Conservation (phyloP, 176 grass and related monocot species). For the Lolium rigidum region DNA sequence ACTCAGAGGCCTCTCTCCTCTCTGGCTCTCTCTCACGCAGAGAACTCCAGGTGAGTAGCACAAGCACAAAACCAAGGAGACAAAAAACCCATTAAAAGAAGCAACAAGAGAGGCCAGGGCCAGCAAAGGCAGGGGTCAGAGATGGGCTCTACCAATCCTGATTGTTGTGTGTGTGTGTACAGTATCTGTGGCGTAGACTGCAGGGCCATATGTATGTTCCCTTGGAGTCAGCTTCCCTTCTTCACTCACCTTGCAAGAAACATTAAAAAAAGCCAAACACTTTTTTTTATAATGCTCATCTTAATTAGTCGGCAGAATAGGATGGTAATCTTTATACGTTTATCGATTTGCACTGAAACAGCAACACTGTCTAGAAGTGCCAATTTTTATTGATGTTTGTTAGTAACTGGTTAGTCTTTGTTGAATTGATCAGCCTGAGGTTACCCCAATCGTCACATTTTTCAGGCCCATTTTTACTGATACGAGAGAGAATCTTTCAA, state of each 20-base stretch:
- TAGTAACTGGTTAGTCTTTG: not conserved
- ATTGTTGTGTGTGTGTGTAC: conserved; percentile 42
- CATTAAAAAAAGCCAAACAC: not conserved
- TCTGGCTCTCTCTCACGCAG: not conserved
- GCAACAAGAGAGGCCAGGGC: conserved; percentile 38
- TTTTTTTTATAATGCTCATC: conserved; percentile 16
- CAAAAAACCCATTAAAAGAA: conserved; percentile 59
- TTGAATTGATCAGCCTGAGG: not conserved
- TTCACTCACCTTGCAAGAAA: conserved; percentile 48
- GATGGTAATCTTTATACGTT: not conserved
- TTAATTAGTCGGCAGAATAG: not conserved
- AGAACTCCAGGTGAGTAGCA: conserved; percentile 39
- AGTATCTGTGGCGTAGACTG: conserved; percentile 21
- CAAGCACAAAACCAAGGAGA: conserved; percentile 54
- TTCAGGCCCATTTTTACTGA: not conserved
- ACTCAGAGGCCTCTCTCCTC: conserved; percentile 19
- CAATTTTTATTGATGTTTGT: not conserved
- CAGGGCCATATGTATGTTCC: conserved; percentile 36
- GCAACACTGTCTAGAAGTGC: not conserved
- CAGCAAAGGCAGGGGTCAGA: conserved; percentile 60
- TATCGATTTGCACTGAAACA: not conserved
- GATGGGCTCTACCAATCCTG: conserved; percentile 74
- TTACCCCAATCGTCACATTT: not conserved
- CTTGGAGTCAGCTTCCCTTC: conserved; percentile 34
- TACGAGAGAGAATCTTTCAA: not conserved